Evolutionary conservation across 768 basidiomycete genomes (phyloP), one percentile per base, ranked within the genome.

Genomic region (Solioccasus polychromus): DNA sequence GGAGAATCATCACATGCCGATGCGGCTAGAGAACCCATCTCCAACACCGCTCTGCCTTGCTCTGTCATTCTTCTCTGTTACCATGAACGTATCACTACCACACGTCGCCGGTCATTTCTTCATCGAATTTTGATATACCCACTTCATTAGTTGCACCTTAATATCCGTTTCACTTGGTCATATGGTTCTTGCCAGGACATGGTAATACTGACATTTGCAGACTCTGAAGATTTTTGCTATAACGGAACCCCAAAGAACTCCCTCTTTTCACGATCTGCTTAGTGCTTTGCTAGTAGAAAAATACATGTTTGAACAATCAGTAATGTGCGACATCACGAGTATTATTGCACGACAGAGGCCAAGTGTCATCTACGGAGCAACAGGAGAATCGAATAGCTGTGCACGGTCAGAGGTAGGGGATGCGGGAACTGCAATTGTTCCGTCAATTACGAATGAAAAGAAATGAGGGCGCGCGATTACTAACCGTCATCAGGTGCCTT

Each of bases 1-100:
- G 85, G 72, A 75, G 77, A 67, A 78, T 90, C 51, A 67, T 92
- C 49, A 88, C 86, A 37, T 91, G 88, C 69, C 82, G 80, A 59
- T 91, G 89, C 71, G 83, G 80, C 56, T 77, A 67, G 71, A 55
- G 31, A 39, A 29, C 43, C 39, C 34, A 42, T 14, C 31, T 43
- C 31, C 28, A n/a, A 40, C 42, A 44, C 34, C 44, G 37, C 42
- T 55, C 53, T 54, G 40, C 47, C 42, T 31, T 50, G 45, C 44
- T 51, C 55, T 59, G 35, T 44, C 43, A 23, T 36, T 45, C 45
- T 52, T 48, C 44, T 53, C 35, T 59, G 52, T 56, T 58, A 50
- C 58, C 56, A 53, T 52, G 47, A 59, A 56, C 58, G 49, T 49
- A 64, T 51, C n/a, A 55, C 47, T 49, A 35, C 57, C 54, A 50